Evolutionary conservation across 2,329 filamentous ascomycete genomes (phyloP).

Genomic region (Cucurbitaria berberidis): DNA sequence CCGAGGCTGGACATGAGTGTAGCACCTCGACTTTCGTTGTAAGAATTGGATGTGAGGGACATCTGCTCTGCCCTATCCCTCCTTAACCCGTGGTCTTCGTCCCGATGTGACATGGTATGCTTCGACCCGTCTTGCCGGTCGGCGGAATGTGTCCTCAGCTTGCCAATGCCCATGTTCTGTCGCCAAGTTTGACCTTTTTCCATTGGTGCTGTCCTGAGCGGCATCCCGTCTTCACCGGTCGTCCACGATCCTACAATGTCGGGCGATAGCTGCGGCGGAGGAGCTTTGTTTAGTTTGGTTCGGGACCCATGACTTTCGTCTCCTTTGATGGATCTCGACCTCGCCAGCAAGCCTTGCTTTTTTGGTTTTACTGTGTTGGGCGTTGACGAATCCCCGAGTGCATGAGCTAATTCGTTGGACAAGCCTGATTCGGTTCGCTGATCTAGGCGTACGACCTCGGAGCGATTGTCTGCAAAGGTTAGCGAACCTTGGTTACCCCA

Average conservation of each 20-base stretch:
- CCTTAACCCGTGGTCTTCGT: constrained; percentile 35
- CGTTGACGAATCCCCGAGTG: constrained; percentile 28
- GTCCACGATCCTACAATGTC: constrained; percentile 39
- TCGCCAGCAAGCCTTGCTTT: constrained; percentile 47
- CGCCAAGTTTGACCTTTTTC: constrained; percentile 71
- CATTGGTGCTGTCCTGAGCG: constrained; percentile 68
- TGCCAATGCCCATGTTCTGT: constrained; percentile 68
- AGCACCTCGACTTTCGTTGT: constrained; percentile 65
- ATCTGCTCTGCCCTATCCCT: constrained; percentile 41
- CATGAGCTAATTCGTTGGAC: constrained; percentile 33
- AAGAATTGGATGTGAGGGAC: constrained; percentile 55
- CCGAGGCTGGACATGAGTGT: constrained; percentile 76
- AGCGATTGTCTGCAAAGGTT: constrained; percentile 36
- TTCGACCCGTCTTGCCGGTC: constrained; percentile 62
- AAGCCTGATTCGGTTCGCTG: constrained; percentile 39
- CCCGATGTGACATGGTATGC: constrained; percentile 38
- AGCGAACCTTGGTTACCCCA: not conserved
- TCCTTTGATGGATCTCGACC: constrained; percentile 54
- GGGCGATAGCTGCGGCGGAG: constrained; percentile 38
- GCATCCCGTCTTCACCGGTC: constrained; percentile 48
- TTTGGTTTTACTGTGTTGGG: constrained; percentile 36
- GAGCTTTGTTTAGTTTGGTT: constrained; percentile 43
- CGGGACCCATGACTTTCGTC: constrained; percentile 43
- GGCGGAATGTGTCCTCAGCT: constrained; percentile 71
- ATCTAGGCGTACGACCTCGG: constrained; percentile 37